phyloP scores from a whole-genome alignment of 2,329 filamentous ascomycete species.

The Dactylellina sp. region DNA sequence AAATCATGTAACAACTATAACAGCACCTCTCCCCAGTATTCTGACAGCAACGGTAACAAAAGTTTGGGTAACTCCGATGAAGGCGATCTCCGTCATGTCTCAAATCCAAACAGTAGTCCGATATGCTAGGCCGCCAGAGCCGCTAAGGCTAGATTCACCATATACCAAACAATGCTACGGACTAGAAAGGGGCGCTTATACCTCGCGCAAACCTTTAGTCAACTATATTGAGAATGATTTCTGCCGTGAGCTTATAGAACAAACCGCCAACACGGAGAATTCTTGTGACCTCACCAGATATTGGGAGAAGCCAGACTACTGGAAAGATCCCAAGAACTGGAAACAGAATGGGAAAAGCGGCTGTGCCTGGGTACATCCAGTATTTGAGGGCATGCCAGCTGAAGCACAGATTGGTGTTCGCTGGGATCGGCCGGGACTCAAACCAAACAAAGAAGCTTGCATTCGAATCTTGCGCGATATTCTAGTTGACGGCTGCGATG shows the following conservation, averaged over 20 bases:
- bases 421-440: conserved; percentile 9
- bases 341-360: background rate
- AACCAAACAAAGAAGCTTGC: conserved; percentile 1
- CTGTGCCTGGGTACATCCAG: background rate
- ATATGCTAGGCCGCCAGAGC: background rate
- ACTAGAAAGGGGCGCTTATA: conserved; percentile 10
- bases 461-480: conserved; percentile 5
- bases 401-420: conserved; percentile 8
- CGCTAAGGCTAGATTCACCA: no score
- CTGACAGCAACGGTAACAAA: background rate
- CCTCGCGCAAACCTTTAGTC: background rate
- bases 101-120: background rate
- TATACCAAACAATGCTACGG: conserved; percentile 6
- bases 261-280: background rate
- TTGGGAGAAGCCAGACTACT: background rate
- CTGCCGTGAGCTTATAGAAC: background rate
- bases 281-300: conserved; percentile 1
- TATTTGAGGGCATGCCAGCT: background rate
- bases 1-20: background rate
- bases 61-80: background rate
- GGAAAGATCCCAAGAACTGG: background rate
- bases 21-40: background rate
- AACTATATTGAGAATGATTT: conserved; percentile 6
- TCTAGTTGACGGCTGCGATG: conserved; percentile 19
- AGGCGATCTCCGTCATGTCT: background rate